Percentiles rank a stretch among this genome's conserved stretches.
phyloP scores from a whole-genome alignment of 345 rosid species.

The Microcos paniculata region DNA sequence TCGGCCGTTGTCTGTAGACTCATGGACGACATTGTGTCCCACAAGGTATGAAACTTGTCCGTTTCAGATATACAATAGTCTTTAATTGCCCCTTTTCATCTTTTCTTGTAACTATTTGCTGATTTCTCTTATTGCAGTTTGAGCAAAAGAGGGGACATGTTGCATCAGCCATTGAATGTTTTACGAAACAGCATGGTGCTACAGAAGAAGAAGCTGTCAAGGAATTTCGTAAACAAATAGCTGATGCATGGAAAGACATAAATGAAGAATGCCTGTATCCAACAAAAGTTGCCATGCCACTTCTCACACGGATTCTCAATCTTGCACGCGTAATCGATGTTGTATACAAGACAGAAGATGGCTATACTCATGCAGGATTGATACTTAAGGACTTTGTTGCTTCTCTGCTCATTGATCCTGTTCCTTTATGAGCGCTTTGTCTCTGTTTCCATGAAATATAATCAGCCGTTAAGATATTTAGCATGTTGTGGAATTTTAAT shows the following conservation, averaged over 20 bases:
- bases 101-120: too few species aligned
- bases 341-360: constrained; percentile 27
- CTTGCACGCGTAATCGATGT: constrained; percentile 28
- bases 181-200: constrained; percentile 28
- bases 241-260: constrained; percentile 35
- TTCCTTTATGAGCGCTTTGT: neutral
- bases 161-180: constrained; percentile 33
- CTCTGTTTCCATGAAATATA: too few species aligned
- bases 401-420: constrained; percentile 22
- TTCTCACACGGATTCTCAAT: constrained; percentile 22
- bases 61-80: neutral
- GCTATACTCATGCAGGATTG: constrained; percentile 12
- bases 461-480: too few species aligned
- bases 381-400: constrained; percentile 14
- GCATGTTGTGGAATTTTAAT: too few species aligned
- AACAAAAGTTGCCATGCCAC: constrained; percentile 9
- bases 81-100: too few species aligned
- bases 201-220: constrained; percentile 23
- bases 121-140: neutral
- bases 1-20: constrained; percentile 19
- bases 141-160: constrained; percentile 27
- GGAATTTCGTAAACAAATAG: constrained; percentile 4
- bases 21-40: constrained; percentile 27
- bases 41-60: constrained; percentile 6
- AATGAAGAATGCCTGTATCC: constrained; percentile 31